These are phyloP conservation scores for Candida boleticola DNA, from an alignment of 805 yeast genomes.

Conservation along the genomic window DNA sequence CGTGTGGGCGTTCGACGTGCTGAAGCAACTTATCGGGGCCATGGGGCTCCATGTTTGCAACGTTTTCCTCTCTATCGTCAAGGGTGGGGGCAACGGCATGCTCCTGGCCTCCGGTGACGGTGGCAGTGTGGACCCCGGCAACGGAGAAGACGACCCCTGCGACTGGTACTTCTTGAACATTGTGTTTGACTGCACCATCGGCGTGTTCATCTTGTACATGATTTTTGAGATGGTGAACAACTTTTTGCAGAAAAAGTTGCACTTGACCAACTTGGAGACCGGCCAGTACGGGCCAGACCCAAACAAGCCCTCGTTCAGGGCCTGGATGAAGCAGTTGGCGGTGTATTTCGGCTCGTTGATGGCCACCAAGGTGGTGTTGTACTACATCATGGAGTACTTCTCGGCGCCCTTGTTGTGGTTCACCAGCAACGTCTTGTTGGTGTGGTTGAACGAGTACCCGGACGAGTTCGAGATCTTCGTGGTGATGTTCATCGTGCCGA, in stretches of 20 bases:
- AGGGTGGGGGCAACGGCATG: slow-evolving; percentile 17
- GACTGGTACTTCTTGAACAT: slow-evolving; percentile 92
- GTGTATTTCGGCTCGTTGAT: slow-evolving; percentile 64
- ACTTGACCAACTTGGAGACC: slow-evolving; percentile 41
- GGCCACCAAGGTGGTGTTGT: slow-evolving; percentile 64
- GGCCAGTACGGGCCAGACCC: slow-evolving; percentile 66
- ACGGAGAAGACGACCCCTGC: slow-evolving; percentile 58
- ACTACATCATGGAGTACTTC: slow-evolving; percentile 62
- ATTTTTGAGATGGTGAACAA: slow-evolving; percentile 47
- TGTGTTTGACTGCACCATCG: slow-evolving; percentile 88
- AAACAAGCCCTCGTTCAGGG: slow-evolving; percentile 48
- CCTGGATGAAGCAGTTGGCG: slow-evolving; percentile 68
- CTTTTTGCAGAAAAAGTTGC: slow-evolving; percentile 42
- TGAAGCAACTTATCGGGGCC: slow-evolving; percentile 88
- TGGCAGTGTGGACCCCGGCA: slow-evolving; percentile 17
- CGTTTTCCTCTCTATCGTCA: slow-evolving; percentile 64
- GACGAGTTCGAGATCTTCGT: slow-evolving; percentile 75
- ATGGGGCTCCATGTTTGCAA: slow-evolving; percentile 80
- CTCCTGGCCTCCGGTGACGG: slow-evolving; percentile 10
- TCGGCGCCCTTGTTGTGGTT: slow-evolving; percentile 49
- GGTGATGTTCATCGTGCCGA: slow-evolving; percentile 81
- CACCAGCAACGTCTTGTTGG: slow-evolving; percentile 68
- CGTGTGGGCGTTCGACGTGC: slow-evolving; percentile 87
- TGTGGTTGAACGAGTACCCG: slow-evolving; percentile 83
- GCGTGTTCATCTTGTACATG: slow-evolving; percentile 72